These are phyloP conservation scores for Hypoxylon subgilvum DNA, from an alignment of 495 filamentous ascomycete species.

Conservation along the genomic window DNA sequence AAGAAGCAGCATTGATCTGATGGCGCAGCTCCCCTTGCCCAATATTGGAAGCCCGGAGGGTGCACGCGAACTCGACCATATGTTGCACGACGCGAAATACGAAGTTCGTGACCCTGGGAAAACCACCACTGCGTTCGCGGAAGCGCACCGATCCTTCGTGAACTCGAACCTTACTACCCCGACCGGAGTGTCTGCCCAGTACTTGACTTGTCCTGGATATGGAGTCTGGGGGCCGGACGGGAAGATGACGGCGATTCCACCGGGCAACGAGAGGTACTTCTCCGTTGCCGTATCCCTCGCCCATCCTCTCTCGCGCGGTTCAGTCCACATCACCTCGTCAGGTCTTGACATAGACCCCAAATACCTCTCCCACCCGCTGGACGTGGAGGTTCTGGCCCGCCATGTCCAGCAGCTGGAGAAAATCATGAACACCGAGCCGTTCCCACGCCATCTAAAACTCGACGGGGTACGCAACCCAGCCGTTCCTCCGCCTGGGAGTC, in stretches of 20 bases:
- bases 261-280: conserved; percentile 28
- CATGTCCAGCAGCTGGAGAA: conserved; percentile 44
- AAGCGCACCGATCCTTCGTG: conserved; percentile 72
- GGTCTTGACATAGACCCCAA: conserved; percentile 55
- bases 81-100: neutral
- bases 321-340: conserved; percentile 56
- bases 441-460: conserved; percentile 37
- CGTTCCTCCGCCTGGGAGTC: neutral
- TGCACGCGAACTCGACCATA: neutral
- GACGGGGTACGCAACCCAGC: conserved; percentile 24
- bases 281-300: conserved; percentile 40
- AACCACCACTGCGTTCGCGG: neutral
- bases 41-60: neutral
- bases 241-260: neutral
- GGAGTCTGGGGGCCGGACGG: neutral
- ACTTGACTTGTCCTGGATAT: conserved; percentile 5
- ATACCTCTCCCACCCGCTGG: conserved; percentile 57
- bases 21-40: conserved; percentile 70
- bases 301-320: conserved; percentile 59
- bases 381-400: conserved; percentile 51
- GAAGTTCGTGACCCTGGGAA: neutral
- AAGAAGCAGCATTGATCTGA: conserved; percentile 67
- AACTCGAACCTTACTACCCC: conserved; percentile 66
- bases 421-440: conserved; percentile 44
- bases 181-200: conserved; percentile 60